Evolutionary conservation across 164 flowering plant species (phyloP), one percentile per base, ranked within the genome.

Genomic region (Vitis rupestris): DNA sequence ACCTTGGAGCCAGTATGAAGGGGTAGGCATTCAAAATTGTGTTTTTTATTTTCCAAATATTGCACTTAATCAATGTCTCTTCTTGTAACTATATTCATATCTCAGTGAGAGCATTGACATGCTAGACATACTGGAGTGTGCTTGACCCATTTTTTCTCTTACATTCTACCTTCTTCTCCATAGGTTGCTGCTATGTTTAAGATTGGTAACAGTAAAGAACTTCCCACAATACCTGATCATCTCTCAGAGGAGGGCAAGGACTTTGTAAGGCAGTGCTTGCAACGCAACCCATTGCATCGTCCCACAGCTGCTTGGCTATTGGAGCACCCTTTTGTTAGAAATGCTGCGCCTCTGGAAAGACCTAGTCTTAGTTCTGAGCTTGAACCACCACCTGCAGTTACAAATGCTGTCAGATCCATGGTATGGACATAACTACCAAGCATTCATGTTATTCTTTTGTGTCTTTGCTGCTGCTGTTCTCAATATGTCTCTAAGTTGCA

Each of bases 111-210:
- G 59, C 12, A 23, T 19, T 52, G 44, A 37, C 44, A 37, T 16
- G 29, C 69, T 9, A 27, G 23, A 37, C 29, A 16, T 57, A 37
- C 44, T 37, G 1, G 52, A 50, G 50, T 17, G 50, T 17, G 9
- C 14, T 64, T 51, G 9, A 51, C 37, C 19, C 27, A 15, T 48
- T 60, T 6, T 59, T 69, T 54, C 44, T 3, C 44, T 37, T 37
- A 37, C 44, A 37, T 37, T 37, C 44, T 37, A 6, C 44, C 44
- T 37, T 50, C 48, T 53, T 11, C 52, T 74, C 47, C 2, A 52
- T 69, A 91, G 97, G 86, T 91, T 79, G 89, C 97, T 74, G 94
- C 94, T 15, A 86, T 94, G 91, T 94, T 94, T 76, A 94, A 94
- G 80, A 88, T 92, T 79, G 98, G 97, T 67, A 94, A 94, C 53